Conservation (phyloP, 495 filamentous ascomycete genomes). For the Neurospora tetraspora region DNA sequence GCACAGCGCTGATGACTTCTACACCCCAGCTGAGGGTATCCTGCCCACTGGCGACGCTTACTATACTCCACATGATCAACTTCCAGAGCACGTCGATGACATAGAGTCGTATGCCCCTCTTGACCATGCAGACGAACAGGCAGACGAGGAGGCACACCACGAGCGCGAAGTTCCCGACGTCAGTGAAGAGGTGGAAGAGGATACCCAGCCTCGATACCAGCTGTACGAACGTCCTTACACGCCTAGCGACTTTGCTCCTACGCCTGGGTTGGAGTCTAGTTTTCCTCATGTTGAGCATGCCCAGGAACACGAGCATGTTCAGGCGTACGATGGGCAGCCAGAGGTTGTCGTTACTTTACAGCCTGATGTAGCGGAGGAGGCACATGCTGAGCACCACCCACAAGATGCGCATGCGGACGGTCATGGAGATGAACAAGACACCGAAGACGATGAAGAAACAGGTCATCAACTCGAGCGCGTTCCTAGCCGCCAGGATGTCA, state of each 20-base stretch:
- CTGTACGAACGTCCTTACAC: background rate
- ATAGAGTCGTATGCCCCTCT: background rate
- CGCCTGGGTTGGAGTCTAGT: background rate
- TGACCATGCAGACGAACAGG: background rate
- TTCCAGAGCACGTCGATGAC: too few relatives aligned
- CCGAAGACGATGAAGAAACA: background rate
- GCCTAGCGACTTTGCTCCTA: background rate
- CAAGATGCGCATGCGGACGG: too few relatives aligned
- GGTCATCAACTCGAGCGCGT: background rate
- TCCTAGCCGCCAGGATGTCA: background rate
- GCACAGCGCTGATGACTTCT: background rate
- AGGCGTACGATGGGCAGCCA: too few relatives aligned
- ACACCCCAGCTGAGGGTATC: background rate
- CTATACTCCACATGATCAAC: too few relatives aligned
- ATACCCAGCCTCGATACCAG: background rate
- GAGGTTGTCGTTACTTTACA: background rate
- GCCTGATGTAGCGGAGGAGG: background rate
- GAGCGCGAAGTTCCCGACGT: background rate
- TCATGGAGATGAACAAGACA: background rate
- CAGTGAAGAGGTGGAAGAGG: background rate
- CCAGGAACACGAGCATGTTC: too few relatives aligned
- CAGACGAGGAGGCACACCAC: background rate
- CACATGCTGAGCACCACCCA: too few relatives aligned
- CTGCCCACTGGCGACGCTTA: too few relatives aligned
- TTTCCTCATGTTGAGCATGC: background rate